Conservation (phyloP, 2,329 filamentous ascomycete genomes). For the Spiromastix sp. region DNA sequence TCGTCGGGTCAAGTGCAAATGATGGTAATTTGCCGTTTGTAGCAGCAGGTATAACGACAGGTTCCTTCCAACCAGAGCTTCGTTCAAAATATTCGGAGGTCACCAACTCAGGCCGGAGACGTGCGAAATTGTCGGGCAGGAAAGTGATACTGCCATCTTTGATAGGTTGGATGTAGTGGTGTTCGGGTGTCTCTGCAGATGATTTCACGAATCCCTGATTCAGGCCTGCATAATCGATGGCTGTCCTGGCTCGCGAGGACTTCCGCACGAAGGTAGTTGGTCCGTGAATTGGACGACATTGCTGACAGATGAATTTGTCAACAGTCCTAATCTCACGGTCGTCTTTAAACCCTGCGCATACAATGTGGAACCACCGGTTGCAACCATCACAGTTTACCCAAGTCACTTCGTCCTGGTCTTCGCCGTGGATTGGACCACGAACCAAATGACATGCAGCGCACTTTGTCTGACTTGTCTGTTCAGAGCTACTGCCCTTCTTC, state of each 20-base stretch:
- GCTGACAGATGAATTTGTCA: constrained; percentile 56
- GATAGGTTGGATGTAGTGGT: constrained; percentile 59
- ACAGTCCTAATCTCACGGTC: constrained; percentile 54
- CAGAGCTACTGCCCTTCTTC: constrained; percentile 8
- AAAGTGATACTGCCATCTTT: constrained; percentile 55
- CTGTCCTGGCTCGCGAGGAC: constrained; percentile 52
- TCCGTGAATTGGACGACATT: constrained; percentile 50
- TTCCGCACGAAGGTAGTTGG: constrained; percentile 58
- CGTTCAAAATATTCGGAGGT: constrained; percentile 54
- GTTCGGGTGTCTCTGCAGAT: constrained; percentile 52
- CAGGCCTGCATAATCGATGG: constrained; percentile 58
- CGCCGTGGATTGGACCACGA: constrained; percentile 39
- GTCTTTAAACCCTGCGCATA: constrained; percentile 56
- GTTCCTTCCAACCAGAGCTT: constrained; percentile 53
- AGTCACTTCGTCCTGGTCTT: constrained; percentile 41
- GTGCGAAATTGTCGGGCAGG: constrained; percentile 51
- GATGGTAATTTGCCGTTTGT: constrained; percentile 46
- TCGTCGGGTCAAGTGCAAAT: constrained; percentile 12
- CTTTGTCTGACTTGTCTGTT: constrained; percentile 31
- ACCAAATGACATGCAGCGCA: constrained; percentile 49
- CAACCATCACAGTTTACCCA: constrained; percentile 62
- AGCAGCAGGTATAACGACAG: constrained; percentile 54
- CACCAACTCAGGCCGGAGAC: constrained; percentile 53
- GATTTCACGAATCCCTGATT: constrained; percentile 57
- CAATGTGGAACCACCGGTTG: constrained; percentile 58